Evolutionary conservation across 495 filamentous ascomycete genomes (phyloP), one percentile per base, ranked within the genome.

Genomic region (Friedmanniomyces simplex): DNA sequence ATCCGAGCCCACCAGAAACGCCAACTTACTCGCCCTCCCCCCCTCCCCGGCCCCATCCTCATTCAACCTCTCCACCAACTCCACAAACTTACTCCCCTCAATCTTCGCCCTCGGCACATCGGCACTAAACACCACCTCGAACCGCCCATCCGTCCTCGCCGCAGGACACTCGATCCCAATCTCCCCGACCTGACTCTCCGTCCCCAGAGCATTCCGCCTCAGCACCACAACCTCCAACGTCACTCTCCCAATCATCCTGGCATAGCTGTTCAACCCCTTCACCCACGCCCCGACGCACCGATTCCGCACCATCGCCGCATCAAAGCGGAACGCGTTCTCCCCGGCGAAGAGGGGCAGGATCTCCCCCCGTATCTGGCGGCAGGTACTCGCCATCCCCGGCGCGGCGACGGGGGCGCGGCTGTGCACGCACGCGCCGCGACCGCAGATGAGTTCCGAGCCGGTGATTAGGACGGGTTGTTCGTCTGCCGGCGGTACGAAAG

Each of bases 311-410:
- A 52, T 55, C 42, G 11, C 32, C 51, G 51, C 52, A 28, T 55
- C 43, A 30, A 60, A 60, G 41, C 41, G 18, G 52, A 60, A 60
- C 30, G 1, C 16, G 20, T 55, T 55, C 34, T 60, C 58, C 21
- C 52, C 24, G 58, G 37, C 50, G 46, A 26, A 60, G 21, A 60
- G 50, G 1, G 58, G 58, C 58, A 60, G 55, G 1, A 52, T 7
- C 30, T 60, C 58, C 18, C 50, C 12, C 20, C 58, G 18, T 34
- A 55, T 50, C 22, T 60, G 51, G 1, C 20, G 24, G 34, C 58
- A 55, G 2, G 58, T 55, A 24, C 41, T 39, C 52, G 52, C 54
- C 5, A 60, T 55, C 1, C 28, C 58, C 22, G 58, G 52, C 28
- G 52, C 58, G n/a, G 41, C 58, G 3, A 56, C 22, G 1, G 53